Evolutionary conservation across 1,139 yeast species (phyloP).

Genomic region (Debaryomycetaceae sp.): DNA sequence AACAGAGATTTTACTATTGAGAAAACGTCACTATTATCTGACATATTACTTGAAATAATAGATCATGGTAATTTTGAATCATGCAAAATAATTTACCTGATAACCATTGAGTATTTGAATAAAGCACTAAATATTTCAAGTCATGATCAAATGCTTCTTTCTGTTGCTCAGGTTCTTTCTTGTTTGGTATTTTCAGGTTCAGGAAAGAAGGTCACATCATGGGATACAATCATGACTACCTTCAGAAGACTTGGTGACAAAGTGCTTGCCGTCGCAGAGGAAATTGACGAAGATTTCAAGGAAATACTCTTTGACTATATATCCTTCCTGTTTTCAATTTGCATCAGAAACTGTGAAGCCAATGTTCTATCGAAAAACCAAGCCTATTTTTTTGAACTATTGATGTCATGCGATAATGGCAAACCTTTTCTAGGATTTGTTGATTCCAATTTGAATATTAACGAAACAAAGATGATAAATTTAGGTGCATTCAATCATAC

Average conservation of each 20-base stretch:
- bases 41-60: constrained; percentile 57
- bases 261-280: constrained; percentile 6
- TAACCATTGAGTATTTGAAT: constrained; percentile 26
- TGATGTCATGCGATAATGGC: constrained; percentile 28
- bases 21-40: constrained; percentile 50
- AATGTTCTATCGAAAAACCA: constrained; percentile 48
- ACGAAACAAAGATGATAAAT: constrained; percentile 43
- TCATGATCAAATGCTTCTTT: constrained; percentile 10
- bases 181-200: constrained; percentile 63
- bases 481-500: constrained; percentile 46
- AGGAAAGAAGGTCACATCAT: constrained; percentile 55
- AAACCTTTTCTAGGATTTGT: constrained; percentile 47
- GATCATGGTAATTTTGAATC: constrained; percentile 60
- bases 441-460: constrained; percentile 40
- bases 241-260: constrained; percentile 12
- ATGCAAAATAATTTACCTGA: constrained; percentile 43
- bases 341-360: constrained; percentile 61
- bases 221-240: constrained; percentile 28
- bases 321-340: constrained; percentile 41
- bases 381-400: constrained; percentile 35
- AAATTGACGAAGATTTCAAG: constrained; percentile 2
- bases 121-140: constrained; percentile 10
- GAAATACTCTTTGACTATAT: constrained; percentile 25
- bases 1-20: constrained; percentile 15
- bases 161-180: constrained; percentile 30